Conservation (phyloP, 148 eudicot genomes). For the Cornus florida region DNA sequence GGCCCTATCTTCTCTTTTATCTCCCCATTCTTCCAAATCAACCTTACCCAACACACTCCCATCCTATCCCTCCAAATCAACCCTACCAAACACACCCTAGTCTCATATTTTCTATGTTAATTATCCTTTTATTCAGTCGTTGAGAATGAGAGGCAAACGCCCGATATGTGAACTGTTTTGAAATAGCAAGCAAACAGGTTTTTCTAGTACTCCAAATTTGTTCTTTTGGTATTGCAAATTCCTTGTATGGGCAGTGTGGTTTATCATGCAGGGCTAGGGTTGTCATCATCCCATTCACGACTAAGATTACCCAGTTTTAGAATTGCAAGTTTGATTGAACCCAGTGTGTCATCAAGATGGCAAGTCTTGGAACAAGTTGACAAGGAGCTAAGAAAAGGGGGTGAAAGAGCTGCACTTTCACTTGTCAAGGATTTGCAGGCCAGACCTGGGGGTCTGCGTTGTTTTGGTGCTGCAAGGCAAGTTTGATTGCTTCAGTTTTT, state of each 20-base stretch:
- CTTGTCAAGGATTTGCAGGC: constrained; percentile 61
- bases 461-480: constrained; percentile 92
- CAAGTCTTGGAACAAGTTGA: constrained; percentile 66
- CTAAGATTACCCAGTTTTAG: constrained; percentile 1
- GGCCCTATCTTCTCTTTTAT: no score
- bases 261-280: neutral
- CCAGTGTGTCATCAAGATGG: constrained; percentile 29
- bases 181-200: no score
- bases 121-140: no score
- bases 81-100: no score
- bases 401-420: constrained; percentile 69
- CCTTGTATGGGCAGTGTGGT: constrained; percentile 17
- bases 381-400: constrained; percentile 56
- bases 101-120: no score
- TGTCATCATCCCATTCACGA: neutral
- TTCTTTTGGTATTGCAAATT: neutral
- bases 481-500: constrained; percentile 29
- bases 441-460: constrained; percentile 59
- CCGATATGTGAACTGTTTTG: neutral
- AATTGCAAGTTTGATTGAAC: constrained; percentile 15
- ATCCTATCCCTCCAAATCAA: no score
- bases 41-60: no score
- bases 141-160: neutral
- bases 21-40: no score
- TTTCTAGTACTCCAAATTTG: neutral